Evolutionary conservation across 2,329 filamentous ascomycete genomes (phyloP), one percentile per base, ranked within the genome.

Genomic region (Pseudogymnoascus verrucosus): DNA sequence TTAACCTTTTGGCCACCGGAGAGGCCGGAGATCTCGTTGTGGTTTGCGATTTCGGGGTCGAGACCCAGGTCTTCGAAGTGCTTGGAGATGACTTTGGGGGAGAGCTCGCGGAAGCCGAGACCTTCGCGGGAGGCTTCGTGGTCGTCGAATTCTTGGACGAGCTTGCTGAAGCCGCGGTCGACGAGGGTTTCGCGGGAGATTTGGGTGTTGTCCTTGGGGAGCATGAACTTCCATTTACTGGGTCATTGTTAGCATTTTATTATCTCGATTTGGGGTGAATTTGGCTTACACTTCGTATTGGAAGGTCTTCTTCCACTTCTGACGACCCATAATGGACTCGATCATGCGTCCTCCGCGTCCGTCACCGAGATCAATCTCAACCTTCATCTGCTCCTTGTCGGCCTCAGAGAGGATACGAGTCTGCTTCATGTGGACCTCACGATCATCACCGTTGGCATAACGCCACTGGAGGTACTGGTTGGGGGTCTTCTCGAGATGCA

Each of bases 381-480:
- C 96, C 66, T 96, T 91, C 89, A 99, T 93, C 78, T 98, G 95
- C 44, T 82, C 86, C 72, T 89, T 87, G 73, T 99, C 95, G 73
- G 89, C 87, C 0, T 88, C 87, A 0, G 92, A 96, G 65, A 98
- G 80, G 62, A 93, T 82, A 78, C 95, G 92, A 60, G 93, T 98
- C 78, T 96, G 93, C 84, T 99, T 99, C 86, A 99, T 87, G 77
- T 96, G 85, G 42, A 98, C 93, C 76, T 99, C 95, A 61, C 95
- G 91, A 72, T 99, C 95, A 70, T 98, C 95, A 73, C 95, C 95
- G 73, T 98, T 91, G 71, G 91, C 91, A 74, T 98, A 99, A 71
- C 95, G 90, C 95, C 95, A 99, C 78, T 98, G 95, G 36, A 99
- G 84, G 74, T 99, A 99, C 78, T 99, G 95, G 76, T 96, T 98